A percentile compares a stretch with the other conserved stretches of the same genome.
Evolutionary conservation across 2,329 filamentous ascomycete species (phyloP).

Genomic region (Alternaria ventricosa): DNA sequence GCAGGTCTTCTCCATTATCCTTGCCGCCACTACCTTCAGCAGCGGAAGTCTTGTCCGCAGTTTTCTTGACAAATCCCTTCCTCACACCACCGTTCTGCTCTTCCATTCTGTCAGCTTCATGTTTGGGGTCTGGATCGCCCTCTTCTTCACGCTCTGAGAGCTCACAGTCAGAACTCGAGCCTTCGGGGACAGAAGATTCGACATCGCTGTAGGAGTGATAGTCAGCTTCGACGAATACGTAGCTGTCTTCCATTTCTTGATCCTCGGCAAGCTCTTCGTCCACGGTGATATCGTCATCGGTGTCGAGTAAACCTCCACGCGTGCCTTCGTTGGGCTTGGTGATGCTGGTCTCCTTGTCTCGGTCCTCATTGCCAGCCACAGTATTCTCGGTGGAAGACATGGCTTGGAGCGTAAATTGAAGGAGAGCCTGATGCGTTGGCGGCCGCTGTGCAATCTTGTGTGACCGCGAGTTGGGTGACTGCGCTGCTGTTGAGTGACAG

Average conservation of each 20-base stretch:
- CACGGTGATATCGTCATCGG: not conserved
- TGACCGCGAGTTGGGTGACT: not conserved
- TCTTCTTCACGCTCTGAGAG: not conserved
- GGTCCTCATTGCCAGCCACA: not conserved
- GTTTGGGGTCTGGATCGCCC: rapidly evolving
- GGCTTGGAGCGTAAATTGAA: not conserved
- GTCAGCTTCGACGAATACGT: not conserved
- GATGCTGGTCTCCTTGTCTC: not conserved
- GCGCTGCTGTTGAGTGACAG: not conserved
- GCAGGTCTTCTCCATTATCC: not conserved
- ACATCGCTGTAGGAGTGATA: not conserved
- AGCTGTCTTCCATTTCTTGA: not conserved
- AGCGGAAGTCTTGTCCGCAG: not conserved
- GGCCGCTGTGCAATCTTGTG: not conserved
- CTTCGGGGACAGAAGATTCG: not conserved
- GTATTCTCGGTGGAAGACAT: not conserved
- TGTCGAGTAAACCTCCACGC: not conserved
- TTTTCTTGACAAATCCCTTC: not conserved
- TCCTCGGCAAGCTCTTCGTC: not conserved
- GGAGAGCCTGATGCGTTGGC: not conserved
- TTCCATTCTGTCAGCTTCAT: not conserved
- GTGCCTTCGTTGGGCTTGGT: not conserved
- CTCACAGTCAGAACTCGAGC: not conserved
- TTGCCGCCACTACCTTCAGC: not conserved
- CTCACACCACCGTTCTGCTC: not conserved